Base-by-base conservation (phyloP, 306 rosid species). In the Rosa rugosa region DNA sequence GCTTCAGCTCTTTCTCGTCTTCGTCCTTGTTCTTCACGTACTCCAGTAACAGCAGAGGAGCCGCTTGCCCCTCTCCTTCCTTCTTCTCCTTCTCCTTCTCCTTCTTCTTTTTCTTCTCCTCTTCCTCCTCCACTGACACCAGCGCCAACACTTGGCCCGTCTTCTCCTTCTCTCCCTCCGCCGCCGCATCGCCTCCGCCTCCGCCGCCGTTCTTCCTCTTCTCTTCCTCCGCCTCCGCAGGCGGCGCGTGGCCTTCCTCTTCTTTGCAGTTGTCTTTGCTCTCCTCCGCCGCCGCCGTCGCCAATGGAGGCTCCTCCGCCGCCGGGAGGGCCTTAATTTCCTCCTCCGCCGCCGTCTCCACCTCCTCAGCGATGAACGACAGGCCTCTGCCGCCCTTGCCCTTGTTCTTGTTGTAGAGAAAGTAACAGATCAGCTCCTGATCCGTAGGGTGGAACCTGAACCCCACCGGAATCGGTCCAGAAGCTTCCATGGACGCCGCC, bases 371-470 rank as follows among this genome's bases (percentile, higher is more conserved):
- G 40, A 64, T 64, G n/a, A 64, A 34, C 41, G 18, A 8, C 10
- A 64, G 69, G 5, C 69, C 69, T 2, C 71, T 4, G 13, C 47
- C 25, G 23, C 47, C 71, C 5, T 66, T 66, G 3, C 71, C 71
- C 71, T 66, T 38, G 14, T 66, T 66, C 71, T 69, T 69, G 4
- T 69, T 69, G 9, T 42, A 69, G 7, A 69, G 72, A 4, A 69
- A 41, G 50, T 69, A 42, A 2, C 72, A n/a, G 1, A 69, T n/a
- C 11, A 69, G 5, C 18, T 20, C 72, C 34, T 69, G 51, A 40
- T 69, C 72, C 9, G 72, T 69, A 6, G 53, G 72, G 16, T 69
- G 72, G 11, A 69, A 69, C 34, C 72, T 11, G 3, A 69, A 69
- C 13, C 72, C 72, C 4, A 69, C 72, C 50, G 72, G 72, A 40